phyloP scores from a whole-genome alignment of 1,139 yeast species.

The Petasospora fabianii region DNA sequence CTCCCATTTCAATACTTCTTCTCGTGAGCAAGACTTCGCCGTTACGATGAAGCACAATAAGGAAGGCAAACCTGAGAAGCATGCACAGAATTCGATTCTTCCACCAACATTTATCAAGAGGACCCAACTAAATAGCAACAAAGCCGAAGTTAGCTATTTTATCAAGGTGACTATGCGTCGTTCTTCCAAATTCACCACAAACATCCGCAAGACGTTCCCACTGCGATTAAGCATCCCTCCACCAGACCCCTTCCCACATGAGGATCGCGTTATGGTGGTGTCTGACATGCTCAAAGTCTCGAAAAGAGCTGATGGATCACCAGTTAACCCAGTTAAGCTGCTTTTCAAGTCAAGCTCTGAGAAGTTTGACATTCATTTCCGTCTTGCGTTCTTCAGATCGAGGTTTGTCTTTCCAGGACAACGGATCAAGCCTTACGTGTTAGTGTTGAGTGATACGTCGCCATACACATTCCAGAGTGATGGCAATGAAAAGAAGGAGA shows the following conservation, averaged over 20 bases:
- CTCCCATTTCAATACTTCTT: conserved; percentile 3
- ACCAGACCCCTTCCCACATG: conserved; percentile 11
- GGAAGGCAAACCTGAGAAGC: not conserved
- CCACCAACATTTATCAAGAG: conserved; percentile 5
- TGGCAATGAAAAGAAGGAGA: not conserved
- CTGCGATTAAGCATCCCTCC: conserved; percentile 8
- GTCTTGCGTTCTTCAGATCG: conserved; percentile 5
- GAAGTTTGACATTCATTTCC: conserved; percentile 1
- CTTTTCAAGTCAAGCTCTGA: conserved; percentile 1
- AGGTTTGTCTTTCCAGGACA: conserved; percentile 7
- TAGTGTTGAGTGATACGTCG: conserved; percentile 4
- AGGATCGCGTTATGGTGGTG: conserved; percentile 8
- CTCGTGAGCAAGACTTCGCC: not conserved
- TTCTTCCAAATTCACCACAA: not conserved
- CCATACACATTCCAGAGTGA: conserved; percentile 6
- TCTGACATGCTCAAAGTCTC: conserved; percentile 3
- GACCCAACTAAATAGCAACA: not conserved
- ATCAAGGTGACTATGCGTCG: conserved; percentile 6
- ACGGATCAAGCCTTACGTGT: conserved; percentile 1
- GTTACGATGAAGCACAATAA: not conserved
- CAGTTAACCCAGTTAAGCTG: not conserved
- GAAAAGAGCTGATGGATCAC: conserved; percentile 7
- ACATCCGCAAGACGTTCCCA: conserved; percentile 8
- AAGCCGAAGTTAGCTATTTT: conserved; percentile 5
- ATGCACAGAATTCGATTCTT: not conserved